A percentile compares a stretch with the other conserved stretches of the same genome.
Evolutionary conservation across 2,329 filamentous ascomycete genomes (phyloP).

Genomic region (Ascochyta viciae-villosae): DNA sequence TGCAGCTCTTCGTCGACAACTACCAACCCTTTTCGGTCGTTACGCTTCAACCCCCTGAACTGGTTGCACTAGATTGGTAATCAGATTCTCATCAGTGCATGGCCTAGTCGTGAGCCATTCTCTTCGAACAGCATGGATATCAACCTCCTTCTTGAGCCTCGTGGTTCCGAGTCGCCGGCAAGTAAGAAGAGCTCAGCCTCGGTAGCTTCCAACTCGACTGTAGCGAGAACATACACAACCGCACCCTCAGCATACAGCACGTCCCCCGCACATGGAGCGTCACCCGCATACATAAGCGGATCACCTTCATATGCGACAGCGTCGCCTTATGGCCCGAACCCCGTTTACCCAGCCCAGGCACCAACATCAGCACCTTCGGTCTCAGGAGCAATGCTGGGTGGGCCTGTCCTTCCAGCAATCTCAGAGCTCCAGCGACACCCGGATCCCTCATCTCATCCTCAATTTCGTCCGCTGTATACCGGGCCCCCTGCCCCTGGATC

Average conservation of each 20-base stretch:
- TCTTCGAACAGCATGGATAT: constrained; percentile 86
- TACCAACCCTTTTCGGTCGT: neutral
- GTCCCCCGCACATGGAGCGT: constrained; percentile 43
- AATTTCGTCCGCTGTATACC: constrained; percentile 49
- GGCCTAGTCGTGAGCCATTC: constrained; percentile 54
- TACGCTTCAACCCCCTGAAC: constrained; percentile 1
- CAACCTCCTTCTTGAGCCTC: constrained; percentile 81
- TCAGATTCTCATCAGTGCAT: constrained; percentile 33
- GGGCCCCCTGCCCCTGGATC: constrained; percentile 49
- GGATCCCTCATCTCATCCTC: constrained; percentile 49
- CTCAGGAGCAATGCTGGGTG: constrained; percentile 43
- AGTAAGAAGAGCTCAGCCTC: constrained; percentile 54
- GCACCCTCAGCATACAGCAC: constrained; percentile 47
- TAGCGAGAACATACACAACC: constrained; percentile 45
- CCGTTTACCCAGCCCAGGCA: constrained; percentile 36
- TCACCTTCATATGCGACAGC: constrained; percentile 42
- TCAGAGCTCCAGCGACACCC: constrained; percentile 47
- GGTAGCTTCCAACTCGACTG: constrained; percentile 48
- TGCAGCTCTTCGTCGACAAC: neutral
- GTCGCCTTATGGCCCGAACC: constrained; percentile 38
- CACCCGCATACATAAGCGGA: constrained; percentile 40
- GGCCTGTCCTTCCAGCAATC: constrained; percentile 49
- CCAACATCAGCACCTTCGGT: constrained; percentile 35
- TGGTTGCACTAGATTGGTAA: neutral
- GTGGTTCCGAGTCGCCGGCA: constrained; percentile 72